These are phyloP conservation scores for Asterophora parasitica DNA, from an alignment of 768 basidiomycete genomes.

Conservation along the genomic window DNA sequence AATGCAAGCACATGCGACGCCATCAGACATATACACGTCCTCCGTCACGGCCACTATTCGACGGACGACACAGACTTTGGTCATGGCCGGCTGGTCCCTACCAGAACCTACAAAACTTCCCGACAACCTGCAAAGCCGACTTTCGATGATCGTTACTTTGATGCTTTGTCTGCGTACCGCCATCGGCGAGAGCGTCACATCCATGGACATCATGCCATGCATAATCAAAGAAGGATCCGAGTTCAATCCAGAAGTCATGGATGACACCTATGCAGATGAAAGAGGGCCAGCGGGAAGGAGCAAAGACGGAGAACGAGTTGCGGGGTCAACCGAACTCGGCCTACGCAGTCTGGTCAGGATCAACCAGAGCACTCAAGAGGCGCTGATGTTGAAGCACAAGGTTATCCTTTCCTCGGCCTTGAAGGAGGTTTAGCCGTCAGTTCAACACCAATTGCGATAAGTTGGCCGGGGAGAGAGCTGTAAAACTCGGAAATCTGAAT, in stretches of 20 bases:
- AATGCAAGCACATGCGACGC: conserved; percentile 7
- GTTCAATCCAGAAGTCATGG: conserved; percentile 12
- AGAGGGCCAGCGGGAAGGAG: background rate
- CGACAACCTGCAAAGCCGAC: conserved; percentile 5
- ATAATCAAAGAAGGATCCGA: background rate
- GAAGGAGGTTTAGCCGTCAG: background rate
- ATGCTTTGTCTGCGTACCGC: conserved; percentile 12
- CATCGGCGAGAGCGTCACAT: conserved; percentile 12
- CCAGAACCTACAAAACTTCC: background rate
- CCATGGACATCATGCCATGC: conserved; percentile 8
- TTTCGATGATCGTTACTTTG: conserved; percentile 7
- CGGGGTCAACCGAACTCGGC: conserved; percentile 20
- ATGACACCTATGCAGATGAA: conserved; percentile 14
- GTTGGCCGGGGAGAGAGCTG: too few relatives aligned
- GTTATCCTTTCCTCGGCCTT: conserved; percentile 15
- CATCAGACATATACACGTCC: background rate
- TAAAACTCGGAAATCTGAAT: too few relatives aligned
- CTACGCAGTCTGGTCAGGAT: conserved; percentile 5
- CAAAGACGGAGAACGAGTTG: conserved; percentile 8
- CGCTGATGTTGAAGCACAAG: conserved; percentile 18
- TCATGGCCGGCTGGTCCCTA: conserved; percentile 4
- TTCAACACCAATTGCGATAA: too few relatives aligned
- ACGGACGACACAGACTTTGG: background rate
- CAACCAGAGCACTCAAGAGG: background rate
- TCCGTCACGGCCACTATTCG: background rate